Conservation (phyloP, 2,329 filamentous ascomycete species). For the Metarhizium humberi region DNA sequence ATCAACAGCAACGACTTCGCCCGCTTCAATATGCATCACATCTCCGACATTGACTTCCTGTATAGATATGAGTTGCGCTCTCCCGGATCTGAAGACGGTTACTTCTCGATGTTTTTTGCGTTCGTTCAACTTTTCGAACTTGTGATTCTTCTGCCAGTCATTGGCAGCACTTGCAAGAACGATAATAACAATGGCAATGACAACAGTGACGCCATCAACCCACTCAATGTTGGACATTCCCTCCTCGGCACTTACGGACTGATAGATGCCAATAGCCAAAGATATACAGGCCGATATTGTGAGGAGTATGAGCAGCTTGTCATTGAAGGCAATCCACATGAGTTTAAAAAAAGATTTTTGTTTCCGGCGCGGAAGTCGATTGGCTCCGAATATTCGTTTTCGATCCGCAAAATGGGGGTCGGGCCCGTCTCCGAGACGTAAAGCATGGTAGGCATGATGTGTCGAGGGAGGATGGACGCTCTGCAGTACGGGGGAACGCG, state of each 20-base stretch:
- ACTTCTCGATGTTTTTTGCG: constrained; percentile 70
- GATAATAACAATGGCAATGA: constrained; percentile 67
- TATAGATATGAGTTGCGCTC: constrained; percentile 58
- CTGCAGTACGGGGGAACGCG: constrained; percentile 17
- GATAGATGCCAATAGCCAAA: constrained; percentile 64
- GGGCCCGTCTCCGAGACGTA: constrained; percentile 18
- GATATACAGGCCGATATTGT: constrained; percentile 66
- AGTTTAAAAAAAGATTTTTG: constrained; percentile 60
- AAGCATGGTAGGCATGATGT: constrained; percentile 15
- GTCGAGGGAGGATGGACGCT: constrained; percentile 10
- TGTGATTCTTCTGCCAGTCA: constrained; percentile 74
- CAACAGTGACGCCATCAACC: constrained; percentile 75
- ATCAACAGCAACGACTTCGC: constrained; percentile 62
- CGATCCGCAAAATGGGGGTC: constrained; percentile 40
- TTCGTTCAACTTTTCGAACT: constrained; percentile 71
- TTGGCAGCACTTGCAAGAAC: constrained; percentile 70
- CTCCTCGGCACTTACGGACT: constrained; percentile 49
- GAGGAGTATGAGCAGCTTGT: constrained; percentile 67
- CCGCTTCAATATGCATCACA: constrained; percentile 62
- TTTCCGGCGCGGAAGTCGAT: constrained; percentile 47
- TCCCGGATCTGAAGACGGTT: constrained; percentile 68
- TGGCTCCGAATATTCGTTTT: constrained; percentile 60
- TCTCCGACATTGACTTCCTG: constrained; percentile 67
- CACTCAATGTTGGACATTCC: constrained; percentile 56
- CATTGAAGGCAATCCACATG: constrained; percentile 70